These are phyloP conservation scores for Fusarium haematococcum DNA, from an alignment of 2,329 filamentous ascomycete genomes.

Conservation along the genomic window DNA sequence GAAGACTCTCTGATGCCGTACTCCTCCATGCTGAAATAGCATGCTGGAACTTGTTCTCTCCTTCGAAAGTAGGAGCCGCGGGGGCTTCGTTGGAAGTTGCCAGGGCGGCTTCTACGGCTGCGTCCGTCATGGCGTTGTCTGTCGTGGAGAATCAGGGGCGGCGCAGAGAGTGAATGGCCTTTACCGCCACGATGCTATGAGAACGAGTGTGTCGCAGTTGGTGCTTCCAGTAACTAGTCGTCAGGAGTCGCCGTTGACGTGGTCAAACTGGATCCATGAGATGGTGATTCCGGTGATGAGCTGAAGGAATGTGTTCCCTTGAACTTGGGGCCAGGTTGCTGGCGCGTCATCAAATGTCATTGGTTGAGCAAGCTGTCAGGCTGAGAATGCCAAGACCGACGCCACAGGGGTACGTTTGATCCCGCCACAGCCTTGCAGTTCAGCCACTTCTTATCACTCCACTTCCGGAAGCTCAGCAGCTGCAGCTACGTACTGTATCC, in stretches of 20 bases:
- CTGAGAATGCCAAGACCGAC: constrained; percentile 38
- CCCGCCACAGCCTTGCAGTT: constrained; percentile 42
- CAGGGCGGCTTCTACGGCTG: constrained; percentile 46
- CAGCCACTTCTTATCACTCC: constrained; percentile 29
- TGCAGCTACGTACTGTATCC: constrained; percentile 32
- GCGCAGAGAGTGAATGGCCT: constrained; percentile 33
- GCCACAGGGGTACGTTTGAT: constrained; percentile 30
- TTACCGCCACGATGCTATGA: constrained; percentile 14
- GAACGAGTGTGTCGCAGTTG: constrained; percentile 12
- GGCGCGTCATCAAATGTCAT: constrained; percentile 35
- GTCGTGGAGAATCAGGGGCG: constrained; percentile 14
- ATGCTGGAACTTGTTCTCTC: constrained; percentile 94
- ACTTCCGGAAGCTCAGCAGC: constrained; percentile 33
- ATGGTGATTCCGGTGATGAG: constrained; percentile 13
- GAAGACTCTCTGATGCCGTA: constrained; percentile 54
- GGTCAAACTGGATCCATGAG: constrained; percentile 25
- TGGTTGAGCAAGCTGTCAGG: constrained; percentile 40
- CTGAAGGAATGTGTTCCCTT: constrained; percentile 43
- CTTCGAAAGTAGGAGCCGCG: constrained; percentile 55
- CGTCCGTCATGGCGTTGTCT: constrained; percentile 47
- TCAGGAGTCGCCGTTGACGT: constrained; percentile 19
- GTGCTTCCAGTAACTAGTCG: background rate
- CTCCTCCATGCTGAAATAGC: constrained; percentile 97
- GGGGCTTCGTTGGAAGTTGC: constrained; percentile 41
- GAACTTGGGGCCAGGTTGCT: constrained; percentile 35